Evolutionary conservation across 163 green algal genomes (phyloP).

Genomic region (Coccomyxa subellipsoidea): DNA sequence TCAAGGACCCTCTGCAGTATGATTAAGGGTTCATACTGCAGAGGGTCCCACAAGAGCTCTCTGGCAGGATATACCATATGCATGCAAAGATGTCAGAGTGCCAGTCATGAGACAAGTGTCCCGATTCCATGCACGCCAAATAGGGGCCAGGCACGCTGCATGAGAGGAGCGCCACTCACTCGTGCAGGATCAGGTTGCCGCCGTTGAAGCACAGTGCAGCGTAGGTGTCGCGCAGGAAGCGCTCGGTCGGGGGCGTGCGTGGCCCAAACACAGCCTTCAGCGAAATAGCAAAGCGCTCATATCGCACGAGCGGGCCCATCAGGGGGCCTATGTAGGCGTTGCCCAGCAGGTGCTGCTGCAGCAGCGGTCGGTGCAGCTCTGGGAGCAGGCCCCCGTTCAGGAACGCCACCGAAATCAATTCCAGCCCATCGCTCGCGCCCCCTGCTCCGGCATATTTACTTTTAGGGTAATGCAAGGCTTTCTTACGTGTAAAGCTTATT

Average conservation of each 20-base stretch:
- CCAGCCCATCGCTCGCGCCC: not conserved
- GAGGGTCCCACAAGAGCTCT: not conserved
- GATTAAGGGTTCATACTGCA: not conserved
- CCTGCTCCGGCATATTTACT: not conserved
- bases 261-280: not conserved
- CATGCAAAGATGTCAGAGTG: too few species aligned
- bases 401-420: not conserved
- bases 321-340: constrained; percentile 5
- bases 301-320: constrained; percentile 1
- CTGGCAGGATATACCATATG: too few species aligned
- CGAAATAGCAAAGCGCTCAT: not conserved
- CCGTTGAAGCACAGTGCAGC: constrained; percentile 7
- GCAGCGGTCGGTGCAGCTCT: constrained; percentile 8
- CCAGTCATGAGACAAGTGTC: too few species aligned
- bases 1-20: not conserved
- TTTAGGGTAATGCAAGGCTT: too few species aligned
- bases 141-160: not conserved
- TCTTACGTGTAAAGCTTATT: not conserved
- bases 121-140: not conserved
- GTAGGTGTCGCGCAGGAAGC: constrained; percentile 11
- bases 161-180: not conserved
- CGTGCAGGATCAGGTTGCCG: constrained; percentile 12
- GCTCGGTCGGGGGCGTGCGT: not conserved
- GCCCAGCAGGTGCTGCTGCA: constrained; percentile 11
- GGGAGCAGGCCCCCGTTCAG: constrained; percentile 19